Evolutionary conservation across 352 stramenopile genomes (phyloP).

Genomic region (Phytophthora litchii): DNA sequence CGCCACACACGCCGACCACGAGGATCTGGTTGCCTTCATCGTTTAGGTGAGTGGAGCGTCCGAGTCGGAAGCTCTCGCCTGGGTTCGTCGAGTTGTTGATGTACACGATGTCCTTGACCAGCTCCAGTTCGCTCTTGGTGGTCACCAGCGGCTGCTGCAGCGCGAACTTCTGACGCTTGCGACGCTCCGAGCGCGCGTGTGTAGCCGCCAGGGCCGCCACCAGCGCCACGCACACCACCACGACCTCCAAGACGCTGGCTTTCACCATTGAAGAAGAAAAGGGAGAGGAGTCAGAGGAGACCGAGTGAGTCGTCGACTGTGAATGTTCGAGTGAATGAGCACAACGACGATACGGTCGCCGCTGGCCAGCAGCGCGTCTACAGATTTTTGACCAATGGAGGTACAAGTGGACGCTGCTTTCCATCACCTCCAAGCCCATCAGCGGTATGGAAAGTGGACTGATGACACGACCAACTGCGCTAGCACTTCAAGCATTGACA

Average conservation of each 20-base stretch:
- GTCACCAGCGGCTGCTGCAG: slow-evolving; percentile 51
- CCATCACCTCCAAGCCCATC: neutral
- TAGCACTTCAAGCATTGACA: neutral
- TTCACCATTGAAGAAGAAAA: slow-evolving; percentile 47
- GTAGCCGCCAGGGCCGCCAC: slow-evolving; percentile 53
- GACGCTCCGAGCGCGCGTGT: slow-evolving; percentile 50
- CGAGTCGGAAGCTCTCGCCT: slow-evolving; percentile 45
- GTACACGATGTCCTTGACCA: slow-evolving; percentile 88
- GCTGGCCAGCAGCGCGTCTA: slow-evolving; percentile 2
- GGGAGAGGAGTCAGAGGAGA: slow-evolving; percentile 3
- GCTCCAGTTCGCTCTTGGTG: slow-evolving; percentile 69
- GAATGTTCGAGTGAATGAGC: slow-evolving; percentile 9
- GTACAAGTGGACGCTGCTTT: slow-evolving; percentile 12
- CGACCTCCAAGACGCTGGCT: slow-evolving; percentile 46
- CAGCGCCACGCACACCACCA: slow-evolving; percentile 53
- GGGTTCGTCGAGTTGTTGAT: slow-evolving; percentile 75
- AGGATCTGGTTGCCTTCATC: slow-evolving; percentile 77
- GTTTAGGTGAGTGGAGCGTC: slow-evolving; percentile 43
- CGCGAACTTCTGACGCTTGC: slow-evolving; percentile 43
- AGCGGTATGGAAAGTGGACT: slow-evolving; percentile 7
- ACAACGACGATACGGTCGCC: slow-evolving; percentile 5
- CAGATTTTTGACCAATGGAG: slow-evolving; percentile 14
- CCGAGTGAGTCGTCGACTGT: neutral
- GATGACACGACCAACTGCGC: neutral
- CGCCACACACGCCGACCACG: slow-evolving; percentile 92